Conservation (phyloP, 139 green algal genomes). For the Haematococcus sp. region DNA sequence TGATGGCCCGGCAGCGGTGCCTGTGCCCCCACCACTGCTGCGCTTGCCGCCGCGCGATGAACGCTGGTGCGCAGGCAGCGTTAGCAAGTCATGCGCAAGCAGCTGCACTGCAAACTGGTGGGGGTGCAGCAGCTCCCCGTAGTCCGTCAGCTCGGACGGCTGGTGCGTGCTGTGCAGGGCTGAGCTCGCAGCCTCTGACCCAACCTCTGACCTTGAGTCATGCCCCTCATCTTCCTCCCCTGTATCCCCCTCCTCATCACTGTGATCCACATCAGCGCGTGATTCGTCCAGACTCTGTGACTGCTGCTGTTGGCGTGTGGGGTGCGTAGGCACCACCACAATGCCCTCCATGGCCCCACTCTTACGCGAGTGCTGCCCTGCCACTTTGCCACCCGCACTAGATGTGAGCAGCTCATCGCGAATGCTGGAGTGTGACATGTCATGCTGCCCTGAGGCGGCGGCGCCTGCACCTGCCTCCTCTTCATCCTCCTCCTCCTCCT, state of each 20-base stretch:
- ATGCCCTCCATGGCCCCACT: background rate
- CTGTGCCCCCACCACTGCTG: no score
- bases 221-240: no score
- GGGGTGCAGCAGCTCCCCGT: conserved; percentile 23
- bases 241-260: no score
- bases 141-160: background rate
- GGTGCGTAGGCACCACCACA: background rate
- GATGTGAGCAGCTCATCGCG: no score
- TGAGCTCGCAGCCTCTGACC: no score
- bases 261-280: no score
- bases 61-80: conserved; percentile 29
- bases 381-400: background rate
- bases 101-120: conserved; percentile 42
- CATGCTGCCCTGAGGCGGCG: no score
- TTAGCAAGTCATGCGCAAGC: conserved; percentile 31
- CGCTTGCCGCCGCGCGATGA: no score
- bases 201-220: no score
- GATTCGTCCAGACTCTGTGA: no score
- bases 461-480: background rate
- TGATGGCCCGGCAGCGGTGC: no score
- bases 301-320: background rate
- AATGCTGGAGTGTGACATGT: no score
- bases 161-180: background rate
- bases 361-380: background rate
- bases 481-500: background rate